These are phyloP conservation scores for Colletotrichum liaoningense DNA, from an alignment of 2,329 filamentous ascomycete genomes.

Conservation along the genomic window DNA sequence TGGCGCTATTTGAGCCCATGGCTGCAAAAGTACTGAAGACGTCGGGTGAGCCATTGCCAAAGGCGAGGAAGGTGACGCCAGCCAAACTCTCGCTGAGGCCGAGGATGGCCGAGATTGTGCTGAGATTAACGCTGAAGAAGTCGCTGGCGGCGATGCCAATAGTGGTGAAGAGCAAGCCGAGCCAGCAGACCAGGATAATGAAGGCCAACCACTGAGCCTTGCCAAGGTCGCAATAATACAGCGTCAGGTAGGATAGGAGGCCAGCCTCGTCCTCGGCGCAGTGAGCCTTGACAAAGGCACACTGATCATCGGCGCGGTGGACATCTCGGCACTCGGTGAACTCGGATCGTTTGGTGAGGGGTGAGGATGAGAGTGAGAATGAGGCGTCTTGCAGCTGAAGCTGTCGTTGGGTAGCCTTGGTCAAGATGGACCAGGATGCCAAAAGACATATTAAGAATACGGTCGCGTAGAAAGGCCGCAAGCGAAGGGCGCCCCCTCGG, in stretches of 20 bases:
- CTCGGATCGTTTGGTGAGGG: conserved; percentile 43
- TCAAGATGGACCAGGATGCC: conserved; percentile 56
- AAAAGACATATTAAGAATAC: conserved; percentile 59
- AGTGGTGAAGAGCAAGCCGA: conserved; percentile 91
- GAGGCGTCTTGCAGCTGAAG: conserved; percentile 29
- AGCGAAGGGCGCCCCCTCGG: conserved; percentile 52
- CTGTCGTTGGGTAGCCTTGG: conserved; percentile 27
- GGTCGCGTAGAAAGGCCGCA: conserved; percentile 62
- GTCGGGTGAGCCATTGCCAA: conserved; percentile 97
- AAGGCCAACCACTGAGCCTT: conserved; percentile 83
- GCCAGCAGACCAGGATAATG: conserved; percentile 80
- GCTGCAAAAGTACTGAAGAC: conserved; percentile 99
- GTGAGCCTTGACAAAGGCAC: conserved; percentile 84
- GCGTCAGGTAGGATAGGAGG: conserved; percentile 84
- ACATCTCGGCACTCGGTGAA: conserved; percentile 79
- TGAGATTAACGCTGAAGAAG: conserved; percentile 97
- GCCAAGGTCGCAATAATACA: conserved; percentile 88
- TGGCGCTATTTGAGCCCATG: conserved; percentile 97
- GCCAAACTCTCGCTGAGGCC: conserved; percentile 96
- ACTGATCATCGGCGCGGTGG: conserved; percentile 82
- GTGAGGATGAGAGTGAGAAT: conserved; percentile 34
- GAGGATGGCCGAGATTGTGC: conserved; percentile 88
- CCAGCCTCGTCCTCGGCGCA: conserved; percentile 92
- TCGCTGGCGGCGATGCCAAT: conserved; percentile 98
- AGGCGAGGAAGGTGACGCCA: conserved; percentile 94